Conservation (phyloP, 1,284 basidiomycete species). For the Neotropicomus parvogracilis region DNA sequence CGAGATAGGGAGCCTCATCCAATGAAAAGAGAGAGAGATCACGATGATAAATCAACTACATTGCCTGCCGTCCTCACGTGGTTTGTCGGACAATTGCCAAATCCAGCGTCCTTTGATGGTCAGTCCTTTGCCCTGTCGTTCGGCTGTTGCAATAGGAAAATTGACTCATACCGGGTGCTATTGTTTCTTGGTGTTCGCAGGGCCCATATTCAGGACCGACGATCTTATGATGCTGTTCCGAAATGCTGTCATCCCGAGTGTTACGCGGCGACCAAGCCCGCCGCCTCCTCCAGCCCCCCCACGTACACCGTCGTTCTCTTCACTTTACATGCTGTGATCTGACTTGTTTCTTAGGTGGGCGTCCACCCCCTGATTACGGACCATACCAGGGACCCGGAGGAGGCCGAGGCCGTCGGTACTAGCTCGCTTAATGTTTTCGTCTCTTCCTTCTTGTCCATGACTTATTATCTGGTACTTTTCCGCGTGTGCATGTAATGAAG, state of each 20-base stretch:
- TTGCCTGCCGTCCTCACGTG: slow-evolving; percentile 73
- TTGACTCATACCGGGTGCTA: slow-evolving; percentile 16
- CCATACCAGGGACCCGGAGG: slow-evolving; percentile 62
- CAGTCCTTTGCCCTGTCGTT: slow-evolving; percentile 30
- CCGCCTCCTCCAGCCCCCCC: slow-evolving; percentile 43
- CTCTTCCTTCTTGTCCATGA: slow-evolving; percentile 19
- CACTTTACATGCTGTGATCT: slow-evolving; percentile 9
- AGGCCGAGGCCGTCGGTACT: slow-evolving; percentile 36
- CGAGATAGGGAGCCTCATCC: slow-evolving; percentile 43
- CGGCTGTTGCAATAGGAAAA: slow-evolving; percentile 13
- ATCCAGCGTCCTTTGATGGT: slow-evolving; percentile 77
- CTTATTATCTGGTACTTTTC: slow-evolving; percentile 17
- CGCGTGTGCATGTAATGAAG: slow-evolving; percentile 5
- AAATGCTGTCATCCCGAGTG: slow-evolving; percentile 71
- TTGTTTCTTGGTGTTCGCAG: slow-evolving; percentile 39
- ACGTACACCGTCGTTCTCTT: slow-evolving; percentile 19
- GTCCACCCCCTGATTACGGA: slow-evolving; percentile 67
- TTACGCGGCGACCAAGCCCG: slow-evolving; percentile 44
- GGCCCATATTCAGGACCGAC: slow-evolving; percentile 82
- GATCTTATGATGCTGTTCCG: slow-evolving; percentile 80
- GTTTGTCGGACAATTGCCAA: slow-evolving; percentile 80
- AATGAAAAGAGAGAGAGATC: slow-evolving; percentile 41
- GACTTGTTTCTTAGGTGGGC: slow-evolving; percentile 38
- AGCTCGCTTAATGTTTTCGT: slow-evolving; percentile 3
- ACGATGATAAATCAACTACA: slow-evolving; percentile 48